A percentile compares a stretch with the other conserved stretches of the same genome.
phyloP scores from a whole-genome alignment of 179 eudicot species.

The Corrigiola litoralis region DNA sequence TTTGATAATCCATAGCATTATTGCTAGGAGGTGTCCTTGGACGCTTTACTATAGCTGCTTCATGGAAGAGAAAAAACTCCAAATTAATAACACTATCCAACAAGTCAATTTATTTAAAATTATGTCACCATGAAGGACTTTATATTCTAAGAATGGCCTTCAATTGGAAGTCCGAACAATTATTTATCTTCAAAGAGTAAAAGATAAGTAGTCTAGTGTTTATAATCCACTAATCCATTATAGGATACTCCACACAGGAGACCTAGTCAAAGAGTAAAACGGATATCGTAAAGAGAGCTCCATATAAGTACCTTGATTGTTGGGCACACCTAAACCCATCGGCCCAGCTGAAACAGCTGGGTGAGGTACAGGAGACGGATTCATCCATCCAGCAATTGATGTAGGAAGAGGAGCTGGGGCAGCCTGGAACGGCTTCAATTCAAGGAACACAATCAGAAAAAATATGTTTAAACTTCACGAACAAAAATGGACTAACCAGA shows the following conservation, averaged over 20 bases:
- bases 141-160: neutral
- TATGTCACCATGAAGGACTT: no score
- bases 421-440: conserved; percentile 61
- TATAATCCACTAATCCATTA: neutral
- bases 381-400: conserved; percentile 78
- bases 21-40: conserved; percentile 73
- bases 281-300: neutral
- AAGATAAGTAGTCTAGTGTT: neutral
- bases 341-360: conserved; percentile 73
- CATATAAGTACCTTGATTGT: conserved; percentile 47
- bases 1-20: conserved; percentile 71
- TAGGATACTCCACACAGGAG: neutral
- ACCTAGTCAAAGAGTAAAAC: neutral
- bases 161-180: neutral
- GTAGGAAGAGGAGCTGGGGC: conserved; percentile 54
- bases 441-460: conserved; percentile 17
- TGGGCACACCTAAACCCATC: conserved; percentile 59
- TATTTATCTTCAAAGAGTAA: neutral
- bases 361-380: conserved; percentile 68
- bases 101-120: no score
- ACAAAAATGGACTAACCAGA: neutral
- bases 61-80: conserved; percentile 1
- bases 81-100: no score
- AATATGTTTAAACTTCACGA: neutral
- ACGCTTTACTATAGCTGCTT: conserved; percentile 56